A percentile compares a stretch with the other conserved stretches of the same genome.
Conservation (phyloP, 2,329 filamentous ascomycete genomes). For the Pseudogymnoascus destructans region DNA sequence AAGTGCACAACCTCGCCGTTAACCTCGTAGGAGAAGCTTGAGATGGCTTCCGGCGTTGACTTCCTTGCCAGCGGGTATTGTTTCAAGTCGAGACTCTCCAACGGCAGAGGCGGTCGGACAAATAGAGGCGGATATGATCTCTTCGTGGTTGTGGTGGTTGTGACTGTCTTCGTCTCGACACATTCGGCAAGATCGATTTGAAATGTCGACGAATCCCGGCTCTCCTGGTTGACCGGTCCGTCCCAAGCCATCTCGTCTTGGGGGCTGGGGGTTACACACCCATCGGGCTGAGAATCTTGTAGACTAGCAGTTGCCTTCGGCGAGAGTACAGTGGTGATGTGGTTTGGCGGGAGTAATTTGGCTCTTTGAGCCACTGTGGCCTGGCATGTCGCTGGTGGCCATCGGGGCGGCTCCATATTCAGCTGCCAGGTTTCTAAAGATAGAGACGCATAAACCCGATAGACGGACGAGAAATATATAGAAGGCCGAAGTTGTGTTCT, state of each 20-base stretch:
- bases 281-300: not conserved
- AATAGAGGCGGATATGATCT: slow-evolving; percentile 73
- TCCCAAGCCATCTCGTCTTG: not conserved
- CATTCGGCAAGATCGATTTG: slow-evolving; percentile 47
- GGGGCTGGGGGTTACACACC: not conserved
- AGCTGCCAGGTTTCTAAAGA: slow-evolving; percentile 2
- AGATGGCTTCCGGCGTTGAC: slow-evolving; percentile 67
- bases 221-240: not conserved
- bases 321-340: not conserved
- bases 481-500: not conserved
- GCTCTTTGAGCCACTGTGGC: not conserved
- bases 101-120: slow-evolving; percentile 50
- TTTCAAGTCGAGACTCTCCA: slow-evolving; percentile 67
- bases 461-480: not conserved
- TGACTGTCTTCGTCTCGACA: slow-evolving; percentile 60
- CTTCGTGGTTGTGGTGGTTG: slow-evolving; percentile 84
- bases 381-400: slow-evolving; percentile 4
- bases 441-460: slow-evolving; percentile 3
- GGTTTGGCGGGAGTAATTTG: slow-evolving; percentile 1
- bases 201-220: slow-evolving; percentile 19
- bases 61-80: slow-evolving; percentile 78
- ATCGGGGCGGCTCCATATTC: slow-evolving; percentile 6
- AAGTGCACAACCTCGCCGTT: slow-evolving; percentile 48
- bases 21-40: slow-evolving; percentile 62
- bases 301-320: not conserved